phyloP scores from a whole-genome alignment of 2,329 filamentous ascomycete species.

The Hortaea werneckii region DNA sequence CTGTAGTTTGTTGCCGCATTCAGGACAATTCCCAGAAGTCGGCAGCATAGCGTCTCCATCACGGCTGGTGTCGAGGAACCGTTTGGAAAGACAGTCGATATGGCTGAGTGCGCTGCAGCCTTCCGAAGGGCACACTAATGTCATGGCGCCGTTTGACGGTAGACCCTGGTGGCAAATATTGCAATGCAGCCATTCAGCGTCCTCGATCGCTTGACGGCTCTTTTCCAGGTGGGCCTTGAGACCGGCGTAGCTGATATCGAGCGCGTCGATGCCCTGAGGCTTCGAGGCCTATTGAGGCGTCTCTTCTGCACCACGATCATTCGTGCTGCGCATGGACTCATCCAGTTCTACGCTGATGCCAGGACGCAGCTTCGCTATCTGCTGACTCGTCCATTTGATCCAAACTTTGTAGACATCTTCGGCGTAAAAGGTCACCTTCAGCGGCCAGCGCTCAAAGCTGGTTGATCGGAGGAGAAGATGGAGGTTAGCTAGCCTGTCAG shows the following conservation, averaged over 20 bases:
- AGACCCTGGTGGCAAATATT: constrained; percentile 38
- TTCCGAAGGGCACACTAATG: constrained; percentile 42
- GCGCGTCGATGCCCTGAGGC: constrained; percentile 28
- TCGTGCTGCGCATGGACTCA: constrained; percentile 3
- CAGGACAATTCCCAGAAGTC: constrained; percentile 57
- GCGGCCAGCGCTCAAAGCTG: constrained; percentile 75
- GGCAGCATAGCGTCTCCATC: constrained; percentile 44
- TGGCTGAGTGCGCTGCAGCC: constrained; percentile 43
- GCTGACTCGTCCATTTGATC: constrained; percentile 47
- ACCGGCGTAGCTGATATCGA: constrained; percentile 45
- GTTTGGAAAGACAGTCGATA: constrained; percentile 44
- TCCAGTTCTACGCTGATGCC: constrained; percentile 37
- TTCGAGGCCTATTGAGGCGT: too few relatives aligned
- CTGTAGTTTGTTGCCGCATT: constrained; percentile 50
- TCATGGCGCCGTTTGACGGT: constrained; percentile 29
- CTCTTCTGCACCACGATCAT: not conserved
- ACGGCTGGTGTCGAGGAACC: constrained; percentile 38
- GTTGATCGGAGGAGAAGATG: constrained; percentile 68
- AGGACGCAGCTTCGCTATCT: constrained; percentile 38
- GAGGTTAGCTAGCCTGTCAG: constrained; percentile 65
- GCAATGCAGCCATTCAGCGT: constrained; percentile 32
- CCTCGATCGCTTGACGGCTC: constrained; percentile 33
- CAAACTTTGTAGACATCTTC: constrained; percentile 60
- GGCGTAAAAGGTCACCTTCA: constrained; percentile 69
- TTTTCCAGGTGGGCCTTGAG: constrained; percentile 45